A percentile compares a stretch with the other conserved stretches of the same genome.
These are phyloP conservation scores for Trichaptum fuscoviolaceum DNA, from an alignment of 768 basidiomycete species.

Conservation along the genomic window DNA sequence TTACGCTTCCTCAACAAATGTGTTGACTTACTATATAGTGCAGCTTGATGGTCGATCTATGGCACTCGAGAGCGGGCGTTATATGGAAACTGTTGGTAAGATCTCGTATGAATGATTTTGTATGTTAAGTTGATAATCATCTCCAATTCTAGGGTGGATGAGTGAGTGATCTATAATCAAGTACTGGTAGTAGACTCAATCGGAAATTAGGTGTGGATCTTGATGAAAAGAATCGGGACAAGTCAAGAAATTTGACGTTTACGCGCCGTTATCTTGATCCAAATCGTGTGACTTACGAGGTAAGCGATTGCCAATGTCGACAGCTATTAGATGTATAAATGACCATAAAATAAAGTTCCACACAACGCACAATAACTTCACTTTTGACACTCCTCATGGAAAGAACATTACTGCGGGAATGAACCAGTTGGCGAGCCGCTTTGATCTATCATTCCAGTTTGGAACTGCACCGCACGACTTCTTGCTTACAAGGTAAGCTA, in stretches of 20 bases:
- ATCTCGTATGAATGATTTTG: constrained; percentile 3
- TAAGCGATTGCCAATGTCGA: constrained; percentile 26
- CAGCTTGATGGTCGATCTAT: constrained; percentile 74
- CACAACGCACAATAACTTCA: constrained; percentile 39
- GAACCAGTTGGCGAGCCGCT: constrained; percentile 43
- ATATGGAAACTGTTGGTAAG: constrained; percentile 89
- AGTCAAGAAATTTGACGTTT: constrained; percentile 49
- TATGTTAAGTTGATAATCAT: constrained; percentile 7
- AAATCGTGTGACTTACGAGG: constrained; percentile 72
- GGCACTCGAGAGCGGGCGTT: constrained; percentile 77
- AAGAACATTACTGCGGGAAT: constrained; percentile 50
- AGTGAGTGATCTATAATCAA: constrained; percentile 33
- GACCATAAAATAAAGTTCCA: constrained; percentile 47
- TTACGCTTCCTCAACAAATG: neutral
- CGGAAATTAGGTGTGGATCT: constrained; percentile 42
- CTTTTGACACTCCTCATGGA: constrained; percentile 61
- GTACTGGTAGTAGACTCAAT: constrained; percentile 5
- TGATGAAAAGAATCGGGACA: constrained; percentile 29
- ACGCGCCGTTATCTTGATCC: constrained; percentile 73
- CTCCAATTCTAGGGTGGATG: constrained; percentile 45
- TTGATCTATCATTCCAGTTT: constrained; percentile 57
- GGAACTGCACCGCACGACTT: constrained; percentile 77
- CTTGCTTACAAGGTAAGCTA: constrained; percentile 50
- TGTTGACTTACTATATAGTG: constrained; percentile 26
- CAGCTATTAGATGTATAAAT: constrained; percentile 8